Conservation (phyloP, 768 basidiomycete species). For the Tremella fuciformis region DNA sequence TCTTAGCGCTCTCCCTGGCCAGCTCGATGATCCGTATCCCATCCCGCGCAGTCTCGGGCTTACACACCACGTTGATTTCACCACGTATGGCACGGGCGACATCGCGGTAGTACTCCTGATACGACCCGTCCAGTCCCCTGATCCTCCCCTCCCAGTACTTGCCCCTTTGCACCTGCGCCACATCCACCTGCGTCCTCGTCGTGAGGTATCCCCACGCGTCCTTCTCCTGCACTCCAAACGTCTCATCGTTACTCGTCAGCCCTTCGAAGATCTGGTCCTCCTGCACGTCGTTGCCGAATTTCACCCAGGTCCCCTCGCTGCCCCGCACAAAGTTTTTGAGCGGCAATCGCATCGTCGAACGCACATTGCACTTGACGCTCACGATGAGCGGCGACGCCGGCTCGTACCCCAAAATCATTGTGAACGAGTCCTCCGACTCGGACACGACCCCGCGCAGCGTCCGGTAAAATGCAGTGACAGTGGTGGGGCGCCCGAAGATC, state of each 20-base stretch:
- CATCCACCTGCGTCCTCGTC: conserved; percentile 9
- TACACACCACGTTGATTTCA: conserved; percentile 6
- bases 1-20: conserved; percentile 22
- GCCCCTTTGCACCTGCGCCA: conserved; percentile 7
- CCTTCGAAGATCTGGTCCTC: conserved; percentile 10
- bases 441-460: conserved; percentile 3
- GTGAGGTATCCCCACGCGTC: conserved; percentile 5
- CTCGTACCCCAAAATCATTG: conserved; percentile 20
- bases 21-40: conserved; percentile 25
- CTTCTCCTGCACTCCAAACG: conserved; percentile 6
- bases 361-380: conserved; percentile 10
- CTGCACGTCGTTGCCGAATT: conserved; percentile 16
- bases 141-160: conserved; percentile 15
- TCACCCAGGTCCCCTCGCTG: conserved; percentile 9
- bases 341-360: conserved; percentile 1
- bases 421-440: conserved; percentile 20
- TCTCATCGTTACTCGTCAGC: background rate
- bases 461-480: conserved; percentile 25
- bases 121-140: conserved; percentile 9
- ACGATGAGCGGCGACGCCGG: conserved; percentile 13
- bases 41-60: conserved; percentile 15
- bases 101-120: conserved; percentile 18
- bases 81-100: conserved; percentile 15
- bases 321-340: conserved; percentile 16
- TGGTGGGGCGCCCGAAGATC: conserved; percentile 17